phyloP scores from a whole-genome alignment of 345 rosid genomes.

The Murraya paniculata region DNA sequence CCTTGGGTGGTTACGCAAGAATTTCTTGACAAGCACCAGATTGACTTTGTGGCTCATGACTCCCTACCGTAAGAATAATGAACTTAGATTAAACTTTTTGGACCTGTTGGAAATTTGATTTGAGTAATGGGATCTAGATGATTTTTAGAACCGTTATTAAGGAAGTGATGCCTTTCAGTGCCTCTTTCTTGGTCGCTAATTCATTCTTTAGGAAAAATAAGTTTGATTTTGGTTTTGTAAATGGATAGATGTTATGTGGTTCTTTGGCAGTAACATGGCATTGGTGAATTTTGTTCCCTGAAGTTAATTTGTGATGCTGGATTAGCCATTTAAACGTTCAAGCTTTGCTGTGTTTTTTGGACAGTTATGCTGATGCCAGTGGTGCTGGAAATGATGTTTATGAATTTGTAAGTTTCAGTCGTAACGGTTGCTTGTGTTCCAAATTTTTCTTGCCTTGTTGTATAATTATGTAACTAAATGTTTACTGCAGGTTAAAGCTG shows the following conservation, averaged over 20 bases:
- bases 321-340: background rate
- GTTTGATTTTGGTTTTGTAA: background rate
- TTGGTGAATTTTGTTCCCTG: background rate
- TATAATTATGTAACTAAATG: conserved; percentile 18
- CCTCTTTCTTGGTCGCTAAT: background rate
- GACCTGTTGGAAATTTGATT: background rate
- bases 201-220: background rate
- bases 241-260: background rate
- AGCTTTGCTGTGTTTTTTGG: conserved; percentile 3
- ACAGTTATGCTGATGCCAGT: conserved; percentile 88
- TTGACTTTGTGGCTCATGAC: conserved; percentile 88
- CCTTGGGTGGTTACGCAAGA: conserved; percentile 90
- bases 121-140: background rate
- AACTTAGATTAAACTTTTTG: background rate
- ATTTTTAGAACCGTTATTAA: background rate
- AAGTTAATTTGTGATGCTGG: background rate
- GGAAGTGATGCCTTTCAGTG: background rate
- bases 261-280: no score
- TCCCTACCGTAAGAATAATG: conserved; percentile 72
- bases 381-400: conserved; percentile 91
- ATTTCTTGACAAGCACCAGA: conserved; percentile 74
- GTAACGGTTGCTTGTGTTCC: conserved; percentile 3
- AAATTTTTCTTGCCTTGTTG: background rate
- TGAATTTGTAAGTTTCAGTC: conserved; percentile 70
- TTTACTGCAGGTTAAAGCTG: conserved; percentile 64